Base-by-base conservation (phyloP, 2,329 filamentous ascomycete genomes). In the Colletotrichum sp. region DNA sequence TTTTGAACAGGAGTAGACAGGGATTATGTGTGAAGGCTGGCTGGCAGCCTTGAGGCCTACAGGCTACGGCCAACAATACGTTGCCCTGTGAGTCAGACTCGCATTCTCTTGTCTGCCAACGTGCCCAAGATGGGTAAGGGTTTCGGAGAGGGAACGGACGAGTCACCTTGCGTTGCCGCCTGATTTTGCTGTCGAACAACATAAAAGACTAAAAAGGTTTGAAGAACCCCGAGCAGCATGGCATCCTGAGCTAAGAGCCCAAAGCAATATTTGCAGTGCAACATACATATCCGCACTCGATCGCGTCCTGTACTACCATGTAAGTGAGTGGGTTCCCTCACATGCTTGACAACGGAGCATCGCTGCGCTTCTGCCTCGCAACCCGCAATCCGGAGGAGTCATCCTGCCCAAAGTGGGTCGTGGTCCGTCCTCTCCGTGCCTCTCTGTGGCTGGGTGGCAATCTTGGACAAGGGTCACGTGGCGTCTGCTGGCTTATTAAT, bases 81-180 rank as follows among this genome's bases (percentile, higher is more conserved):
- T 65, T 26, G n/a, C 39, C 28, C 24, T 68, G 70, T 73, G 73
- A 76, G 36, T 76, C 73, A 75, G 30, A 70, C 21, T 16, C 18
- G 55, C 64, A 26, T 59, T 26, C 21, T 26, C 55, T 30, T 21
- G 44, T 24, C 44, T 52, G 44, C 44, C 44, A 52, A 52, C 44
- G 44, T 62, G 62, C 62, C 62, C 62, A 64, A 64, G 62, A 64
- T 64, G 62, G 62, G 62, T 52, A 52, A 52, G 21, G 21, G 32
- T 32, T 52, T 36, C 52, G 24, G 10, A 52, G 34, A 18, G 44
- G 39, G 12, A 30, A 21, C 18, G 24, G 15, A 59, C 49, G 59
- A 68, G 69, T 76, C 64, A 72, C 24, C 60, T 15, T 10, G 16
- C 39, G 39, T 73, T 49, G 74, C 64, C 64, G 74, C 70, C 74